Evolutionary conservation across 2,329 filamentous ascomycete genomes (phyloP).

Genomic region (Colletotrichum cordylinicola): DNA sequence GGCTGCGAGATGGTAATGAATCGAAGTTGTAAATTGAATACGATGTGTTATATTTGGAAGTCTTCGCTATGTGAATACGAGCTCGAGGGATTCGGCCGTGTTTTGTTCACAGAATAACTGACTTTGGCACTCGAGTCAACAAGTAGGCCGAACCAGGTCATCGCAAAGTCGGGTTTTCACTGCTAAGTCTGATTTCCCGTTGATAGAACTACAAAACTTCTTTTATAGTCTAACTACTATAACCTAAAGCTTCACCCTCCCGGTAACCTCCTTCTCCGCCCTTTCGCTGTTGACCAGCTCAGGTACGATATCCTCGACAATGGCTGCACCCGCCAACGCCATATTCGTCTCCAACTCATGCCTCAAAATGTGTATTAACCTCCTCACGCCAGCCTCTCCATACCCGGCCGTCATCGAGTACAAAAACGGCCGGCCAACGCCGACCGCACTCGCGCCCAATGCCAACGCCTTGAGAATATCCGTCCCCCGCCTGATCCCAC

Average conservation of each 20-base stretch:
- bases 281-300: constrained; percentile 26
- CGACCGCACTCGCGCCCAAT: constrained; percentile 66
- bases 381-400: constrained; percentile 52
- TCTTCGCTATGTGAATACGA: accelerated
- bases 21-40: not conserved
- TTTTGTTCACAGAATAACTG: not conserved
- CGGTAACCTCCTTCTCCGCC: constrained; percentile 22
- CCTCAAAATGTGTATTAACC: constrained; percentile 52
- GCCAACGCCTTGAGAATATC: constrained; percentile 77
- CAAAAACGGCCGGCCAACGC: constrained; percentile 72
- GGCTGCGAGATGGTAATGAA: not conserved
- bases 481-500: constrained; percentile 67
- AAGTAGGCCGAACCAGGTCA: accelerated
- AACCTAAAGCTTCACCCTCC: constrained; percentile 19
- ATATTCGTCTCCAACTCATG: constrained; percentile 53
- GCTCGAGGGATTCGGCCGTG: not conserved
- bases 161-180: not conserved
- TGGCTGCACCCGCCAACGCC: constrained; percentile 69
- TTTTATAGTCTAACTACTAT: accelerated
- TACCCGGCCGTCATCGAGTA: constrained; percentile 55
- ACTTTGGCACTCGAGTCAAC: too few relatives aligned
- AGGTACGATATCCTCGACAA: constrained; percentile 64
- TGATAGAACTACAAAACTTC: not conserved
- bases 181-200: not conserved
- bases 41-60: not conserved